Base-by-base conservation (phyloP, 208 protist species). In the Leishmania braziliensis region DNA sequence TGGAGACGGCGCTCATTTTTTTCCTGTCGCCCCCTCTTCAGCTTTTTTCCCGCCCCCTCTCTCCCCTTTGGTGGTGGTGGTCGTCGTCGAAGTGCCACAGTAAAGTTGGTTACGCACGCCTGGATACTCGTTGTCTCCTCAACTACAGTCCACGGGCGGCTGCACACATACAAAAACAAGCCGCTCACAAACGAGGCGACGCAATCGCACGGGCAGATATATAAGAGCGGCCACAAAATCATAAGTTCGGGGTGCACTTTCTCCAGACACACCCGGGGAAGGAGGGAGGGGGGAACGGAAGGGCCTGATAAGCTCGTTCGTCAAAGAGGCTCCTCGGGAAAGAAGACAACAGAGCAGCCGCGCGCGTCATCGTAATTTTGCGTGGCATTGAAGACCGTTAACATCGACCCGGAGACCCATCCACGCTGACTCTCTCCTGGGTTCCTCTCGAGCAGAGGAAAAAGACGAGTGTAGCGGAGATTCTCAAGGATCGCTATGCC, bases 401-500 rank as follows among this genome's bases (percentile, higher is more conserved):
- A 74, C 50, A 93, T 78, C n/a, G 80, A 75, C 14, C 92, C 92
- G 1, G 82, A 73, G 12, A 87, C 12, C 29, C 77, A 74, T 16
- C 85, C 82, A 1, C 62, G 74, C 48, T n/a, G 68, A 23, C 48
- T 75, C 23, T 78, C 74, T 16, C 62, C 29, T 3, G 29, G 60
- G 3, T n/a, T 29, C 3, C 51, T 62, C 5, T 84, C 81, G n/a
- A 92, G 77, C 23, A 78, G 48, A 3, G 84, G 65, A 20, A 84
- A 86, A 12, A 95, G 78, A 8, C 65, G 76, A 29, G 48, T 53
- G 50, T 84, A 92, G 60, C 84, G 58, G 43, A 97, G 78, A 65
- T 94, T 95, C 76, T 96, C 92, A 9, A 97, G 75, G 39, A 95
- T 92, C 18, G 94, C 94, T 8, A 97, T 85, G 18, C 92, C 85